phyloP scores from a whole-genome alignment of 139 green algal genomes.

The Asterochloris sp. region DNA sequence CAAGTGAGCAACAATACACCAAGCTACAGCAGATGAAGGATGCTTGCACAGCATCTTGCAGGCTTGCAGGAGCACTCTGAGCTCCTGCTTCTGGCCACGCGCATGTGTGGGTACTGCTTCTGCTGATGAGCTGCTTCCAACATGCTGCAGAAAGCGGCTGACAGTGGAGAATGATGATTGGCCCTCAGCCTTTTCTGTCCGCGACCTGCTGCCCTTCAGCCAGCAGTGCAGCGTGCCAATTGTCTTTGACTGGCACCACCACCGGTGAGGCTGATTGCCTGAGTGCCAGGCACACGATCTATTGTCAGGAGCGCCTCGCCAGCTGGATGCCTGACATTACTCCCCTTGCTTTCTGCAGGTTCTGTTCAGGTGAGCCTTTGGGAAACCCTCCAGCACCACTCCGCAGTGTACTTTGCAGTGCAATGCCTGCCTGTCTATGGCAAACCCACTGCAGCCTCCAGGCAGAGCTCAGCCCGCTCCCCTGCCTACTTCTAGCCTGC shows the following conservation, averaged over 20 bases:
- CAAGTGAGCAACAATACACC: not conserved
- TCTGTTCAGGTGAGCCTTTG: not conserved
- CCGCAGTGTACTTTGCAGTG: too few species aligned
- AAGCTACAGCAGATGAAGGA: too few species aligned
- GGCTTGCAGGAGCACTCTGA: too few species aligned
- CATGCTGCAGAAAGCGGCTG: conserved; percentile 27
- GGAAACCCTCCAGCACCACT: too few species aligned
- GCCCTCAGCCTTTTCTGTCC: conserved; percentile 38
- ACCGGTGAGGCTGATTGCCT: conserved; percentile 40
- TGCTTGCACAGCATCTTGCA: too few species aligned
- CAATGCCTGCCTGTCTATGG: too few species aligned
- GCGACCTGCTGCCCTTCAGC: conserved; percentile 47
- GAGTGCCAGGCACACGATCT: not conserved
- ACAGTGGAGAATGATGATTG: conserved; percentile 75
- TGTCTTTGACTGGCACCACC: conserved; percentile 77
- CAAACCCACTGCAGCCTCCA: too few species aligned
- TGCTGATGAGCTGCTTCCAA: too few species aligned
- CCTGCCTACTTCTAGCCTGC: not conserved
- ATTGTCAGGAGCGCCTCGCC: not conserved
- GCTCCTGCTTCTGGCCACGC: too few species aligned
- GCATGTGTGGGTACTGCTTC: too few species aligned
- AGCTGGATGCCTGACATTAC: not conserved
- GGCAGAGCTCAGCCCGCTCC: too few species aligned
- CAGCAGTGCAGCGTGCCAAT: conserved; percentile 39
- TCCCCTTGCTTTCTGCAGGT: not conserved